These are phyloP conservation scores for Lasiodiplodia sp. DNA, from an alignment of 2,329 filamentous ascomycete genomes.

Conservation along the genomic window DNA sequence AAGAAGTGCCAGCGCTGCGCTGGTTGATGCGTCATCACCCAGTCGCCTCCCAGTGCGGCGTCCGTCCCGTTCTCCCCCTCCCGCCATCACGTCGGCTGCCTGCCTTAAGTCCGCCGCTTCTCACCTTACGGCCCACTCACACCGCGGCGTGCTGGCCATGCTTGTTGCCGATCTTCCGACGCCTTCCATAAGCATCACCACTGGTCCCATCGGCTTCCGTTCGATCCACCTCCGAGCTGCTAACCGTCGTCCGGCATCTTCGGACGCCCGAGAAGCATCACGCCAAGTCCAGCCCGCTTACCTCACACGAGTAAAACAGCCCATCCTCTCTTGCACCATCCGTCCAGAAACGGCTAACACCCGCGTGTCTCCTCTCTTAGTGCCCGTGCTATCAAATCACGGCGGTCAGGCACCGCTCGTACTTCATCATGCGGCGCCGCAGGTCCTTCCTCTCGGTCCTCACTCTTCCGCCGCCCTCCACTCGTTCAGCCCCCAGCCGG, in stretches of 20 bases:
- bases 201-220: neutral
- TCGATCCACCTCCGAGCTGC: neutral
- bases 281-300: slow-evolving; percentile 14
- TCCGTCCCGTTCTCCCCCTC: neutral
- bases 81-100: neutral
- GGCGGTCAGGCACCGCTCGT: slow-evolving; percentile 31
- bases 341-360: slow-evolving; percentile 25
- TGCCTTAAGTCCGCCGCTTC: slow-evolving; percentile 11
- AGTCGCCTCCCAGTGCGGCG: slow-evolving; percentile 12
- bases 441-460: neutral
- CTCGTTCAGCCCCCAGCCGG: slow-evolving; percentile 9
- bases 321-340: slow-evolving; percentile 15
- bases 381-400: slow-evolving; percentile 26
- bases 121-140: slow-evolving; percentile 21
- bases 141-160: slow-evolving; percentile 17
- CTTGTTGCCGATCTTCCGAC: slow-evolving; percentile 27
- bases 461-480: slow-evolving; percentile 22
- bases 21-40: slow-evolving; percentile 19
- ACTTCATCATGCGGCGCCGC: slow-evolving; percentile 21
- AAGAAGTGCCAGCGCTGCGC: slow-evolving; percentile 5
- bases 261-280: slow-evolving; percentile 19
- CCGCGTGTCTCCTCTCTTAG: slow-evolving; percentile 15
- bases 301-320: slow-evolving; percentile 24
- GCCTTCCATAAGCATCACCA: slow-evolving; percentile 7
- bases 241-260: slow-evolving; percentile 21